Percentiles rank a stretch among this genome's conserved stretches.
Conservation (phyloP, 768 basidiomycete genomes). For the Trametes cubensis region DNA sequence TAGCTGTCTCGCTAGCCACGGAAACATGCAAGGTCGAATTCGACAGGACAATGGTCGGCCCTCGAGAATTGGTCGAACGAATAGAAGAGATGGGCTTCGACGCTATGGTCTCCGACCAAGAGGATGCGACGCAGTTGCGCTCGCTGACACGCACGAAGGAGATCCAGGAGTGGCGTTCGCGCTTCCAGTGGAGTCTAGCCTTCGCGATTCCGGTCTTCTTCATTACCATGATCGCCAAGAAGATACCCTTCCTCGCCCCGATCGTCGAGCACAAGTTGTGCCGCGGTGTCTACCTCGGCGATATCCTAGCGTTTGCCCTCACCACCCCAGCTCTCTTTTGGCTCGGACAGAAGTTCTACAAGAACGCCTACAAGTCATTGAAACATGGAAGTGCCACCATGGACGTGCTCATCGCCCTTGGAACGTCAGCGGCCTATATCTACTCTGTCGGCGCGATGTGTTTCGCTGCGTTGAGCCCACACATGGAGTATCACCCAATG, state of each 20-base stretch:
- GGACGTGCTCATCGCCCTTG: slow-evolving; percentile 96
- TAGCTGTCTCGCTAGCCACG: slow-evolving; percentile 74
- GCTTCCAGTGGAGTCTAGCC: slow-evolving; percentile 69
- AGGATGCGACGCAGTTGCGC: slow-evolving; percentile 80
- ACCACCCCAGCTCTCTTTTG: slow-evolving; percentile 94
- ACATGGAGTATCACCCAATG: slow-evolving; percentile 74
- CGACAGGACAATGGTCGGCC: slow-evolving; percentile 70
- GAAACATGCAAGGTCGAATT: slow-evolving; percentile 77
- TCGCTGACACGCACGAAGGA: slow-evolving; percentile 90
- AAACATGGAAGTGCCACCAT: slow-evolving; percentile 91
- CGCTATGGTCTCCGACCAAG: slow-evolving; percentile 79
- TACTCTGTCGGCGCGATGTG: slow-evolving; percentile 82
- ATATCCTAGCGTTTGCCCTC: slow-evolving; percentile 71
- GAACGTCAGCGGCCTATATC: slow-evolving; percentile 90
- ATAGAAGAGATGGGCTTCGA: slow-evolving; percentile 91
- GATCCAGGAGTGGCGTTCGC: slow-evolving; percentile 83
- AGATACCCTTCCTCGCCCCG: slow-evolving; percentile 59
- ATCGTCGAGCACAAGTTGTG: slow-evolving; percentile 55
- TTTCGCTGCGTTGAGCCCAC: slow-evolving; percentile 61
- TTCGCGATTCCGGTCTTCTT: slow-evolving; percentile 97
- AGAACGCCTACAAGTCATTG: slow-evolving; percentile 86
- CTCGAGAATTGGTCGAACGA: slow-evolving; percentile 86
- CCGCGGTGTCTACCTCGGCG: slow-evolving; percentile 78
- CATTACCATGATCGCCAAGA: slow-evolving; percentile 81
- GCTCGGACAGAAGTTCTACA: slow-evolving; percentile 86